Evolutionary conservation across 306 rosid species (phyloP).

Genomic region (Rosa chinensis): DNA sequence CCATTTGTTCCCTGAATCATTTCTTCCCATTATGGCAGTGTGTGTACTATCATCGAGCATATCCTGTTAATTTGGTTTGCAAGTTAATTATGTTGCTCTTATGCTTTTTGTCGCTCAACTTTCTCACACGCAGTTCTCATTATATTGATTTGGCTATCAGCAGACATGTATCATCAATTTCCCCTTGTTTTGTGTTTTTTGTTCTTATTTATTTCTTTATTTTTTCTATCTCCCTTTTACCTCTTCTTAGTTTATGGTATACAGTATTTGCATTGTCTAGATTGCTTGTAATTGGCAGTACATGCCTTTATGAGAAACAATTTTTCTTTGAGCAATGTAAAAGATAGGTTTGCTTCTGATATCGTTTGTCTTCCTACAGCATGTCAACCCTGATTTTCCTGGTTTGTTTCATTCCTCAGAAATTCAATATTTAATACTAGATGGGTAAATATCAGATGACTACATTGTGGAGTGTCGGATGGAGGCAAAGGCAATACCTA

Average conservation of each 20-base stretch:
- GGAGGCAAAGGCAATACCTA: no score
- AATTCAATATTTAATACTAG: neutral
- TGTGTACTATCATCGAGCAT: conserved; percentile 65
- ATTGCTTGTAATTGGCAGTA: conserved; percentile 25
- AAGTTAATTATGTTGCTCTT: conserved; percentile 51
- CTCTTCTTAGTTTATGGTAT: neutral
- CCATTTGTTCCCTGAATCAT: conserved; percentile 66
- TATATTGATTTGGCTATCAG: conserved; percentile 23
- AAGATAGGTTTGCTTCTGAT: conserved; percentile 6
- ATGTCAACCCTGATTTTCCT: neutral
- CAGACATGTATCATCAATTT: neutral
- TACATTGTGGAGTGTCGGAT: no score
- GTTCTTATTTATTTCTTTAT: neutral
- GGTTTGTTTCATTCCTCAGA: neutral
- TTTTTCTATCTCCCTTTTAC: neutral
- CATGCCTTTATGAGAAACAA: conserved; percentile 7
- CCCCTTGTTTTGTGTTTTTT: neutral
- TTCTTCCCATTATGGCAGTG: conserved; percentile 30
- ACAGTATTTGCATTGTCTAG: neutral
- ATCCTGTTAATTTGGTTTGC: conserved; percentile 48
- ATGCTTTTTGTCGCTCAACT: conserved; percentile 22
- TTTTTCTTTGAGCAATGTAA: conserved; percentile 18
- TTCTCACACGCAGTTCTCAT: conserved; percentile 22
- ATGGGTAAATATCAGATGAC: no score
- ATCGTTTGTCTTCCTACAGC: neutral